These are phyloP conservation scores for Solanum pennellii DNA, from an alignment of 257 asterid species.

Conservation along the genomic window DNA sequence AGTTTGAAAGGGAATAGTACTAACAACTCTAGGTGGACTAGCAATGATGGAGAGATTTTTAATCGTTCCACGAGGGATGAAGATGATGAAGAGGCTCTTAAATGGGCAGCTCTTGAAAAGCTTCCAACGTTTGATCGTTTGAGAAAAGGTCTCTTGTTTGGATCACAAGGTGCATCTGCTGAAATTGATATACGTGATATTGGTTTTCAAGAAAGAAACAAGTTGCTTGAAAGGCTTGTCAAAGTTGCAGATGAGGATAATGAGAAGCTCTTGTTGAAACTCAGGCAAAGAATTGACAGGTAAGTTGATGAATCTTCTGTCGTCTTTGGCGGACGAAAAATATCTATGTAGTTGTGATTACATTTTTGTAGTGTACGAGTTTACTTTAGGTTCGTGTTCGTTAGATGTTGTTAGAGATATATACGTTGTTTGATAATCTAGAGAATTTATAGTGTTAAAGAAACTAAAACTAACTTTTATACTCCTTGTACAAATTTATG, in stretches of 20 bases:
- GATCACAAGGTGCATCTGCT: background rate
- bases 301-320: background rate
- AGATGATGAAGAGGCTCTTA: background rate
- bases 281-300: constrained; percentile 52
- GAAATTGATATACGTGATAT: background rate
- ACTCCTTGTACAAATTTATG: background rate
- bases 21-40: background rate
- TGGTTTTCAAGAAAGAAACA: constrained; percentile 15
- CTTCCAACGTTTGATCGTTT: background rate
- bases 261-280: constrained; percentile 47
- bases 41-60: background rate
- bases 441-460: background rate
- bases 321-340: background rate
- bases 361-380: background rate
- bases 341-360: background rate
- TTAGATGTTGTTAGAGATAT: too few species aligned
- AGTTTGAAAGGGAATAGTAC: background rate
- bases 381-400: background rate
- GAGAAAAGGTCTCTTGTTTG: background rate
- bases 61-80: background rate
- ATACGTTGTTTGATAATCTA: background rate
- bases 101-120: background rate
- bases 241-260: constrained; percentile 55
- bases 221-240: constrained; percentile 44
- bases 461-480: background rate